A percentile compares a stretch with the other conserved stretches of the same genome.
phyloP scores from a whole-genome alignment of 768 basidiomycete genomes.

The Gymnopilus junonius region DNA sequence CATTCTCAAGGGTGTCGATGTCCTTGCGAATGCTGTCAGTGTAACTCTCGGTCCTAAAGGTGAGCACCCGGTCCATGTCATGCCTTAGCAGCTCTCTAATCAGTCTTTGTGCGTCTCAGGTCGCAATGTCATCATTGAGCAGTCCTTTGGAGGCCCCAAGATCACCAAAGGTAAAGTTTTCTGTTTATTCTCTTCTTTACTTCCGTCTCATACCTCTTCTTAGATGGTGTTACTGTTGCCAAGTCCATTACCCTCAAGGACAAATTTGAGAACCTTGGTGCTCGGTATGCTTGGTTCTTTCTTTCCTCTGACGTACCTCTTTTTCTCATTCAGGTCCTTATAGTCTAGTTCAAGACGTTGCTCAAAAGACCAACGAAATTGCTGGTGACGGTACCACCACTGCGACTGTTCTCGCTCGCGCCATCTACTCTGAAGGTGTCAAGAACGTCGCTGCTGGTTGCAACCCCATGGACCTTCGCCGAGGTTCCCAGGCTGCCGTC shows the following conservation, averaged over 20 bases:
- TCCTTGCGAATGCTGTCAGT: conserved; percentile 95
- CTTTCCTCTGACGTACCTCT: neutral
- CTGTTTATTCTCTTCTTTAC: conserved; percentile 2
- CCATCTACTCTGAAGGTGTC: conserved; percentile 98
- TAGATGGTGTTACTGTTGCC: conserved; percentile 97
- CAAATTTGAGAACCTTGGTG: conserved; percentile 99
- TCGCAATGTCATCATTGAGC: conserved; percentile 98
- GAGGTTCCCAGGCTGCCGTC: conserved; percentile 97
- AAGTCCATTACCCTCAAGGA: conserved; percentile 94
- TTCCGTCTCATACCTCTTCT: conserved; percentile 8
- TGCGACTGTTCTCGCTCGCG: conserved; percentile 94
- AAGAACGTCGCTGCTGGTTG: conserved; percentile 99
- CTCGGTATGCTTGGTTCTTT: conserved; percentile 65
- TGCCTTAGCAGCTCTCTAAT: neutral
- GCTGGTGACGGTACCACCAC: conserved; percentile 99
- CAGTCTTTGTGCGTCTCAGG: conserved; percentile 47
- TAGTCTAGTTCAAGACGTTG: conserved; percentile 94
- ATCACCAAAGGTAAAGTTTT: conserved; percentile 86
- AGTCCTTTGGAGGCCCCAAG: conserved; percentile 87
- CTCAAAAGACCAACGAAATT: conserved; percentile 94
- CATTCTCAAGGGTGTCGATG: conserved; percentile 95
- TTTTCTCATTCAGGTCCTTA: neutral
- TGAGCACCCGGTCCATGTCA: conserved; percentile 18
- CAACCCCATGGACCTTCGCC: conserved; percentile 99
- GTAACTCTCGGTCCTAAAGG: conserved; percentile 98